Evolutionary conservation across 768 basidiomycete genomes (phyloP).

Genomic region (Panellus pusillus): DNA sequence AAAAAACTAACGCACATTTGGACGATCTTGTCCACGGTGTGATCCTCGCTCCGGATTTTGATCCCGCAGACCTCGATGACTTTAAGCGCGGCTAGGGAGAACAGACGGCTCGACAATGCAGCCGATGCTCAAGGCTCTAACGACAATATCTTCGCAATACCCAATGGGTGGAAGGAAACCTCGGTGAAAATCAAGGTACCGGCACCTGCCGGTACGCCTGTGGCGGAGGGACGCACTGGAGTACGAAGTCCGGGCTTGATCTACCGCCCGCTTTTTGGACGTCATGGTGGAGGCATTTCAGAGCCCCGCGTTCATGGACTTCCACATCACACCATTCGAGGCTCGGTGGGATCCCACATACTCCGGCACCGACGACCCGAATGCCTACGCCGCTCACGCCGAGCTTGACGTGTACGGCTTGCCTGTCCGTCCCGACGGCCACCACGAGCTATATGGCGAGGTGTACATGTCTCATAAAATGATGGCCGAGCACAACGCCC

Average conservation of each 20-base stretch:
- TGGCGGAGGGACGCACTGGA: slow-evolving; percentile 28
- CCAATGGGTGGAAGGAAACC: slow-evolving; percentile 24
- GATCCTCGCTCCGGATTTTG: slow-evolving; percentile 25
- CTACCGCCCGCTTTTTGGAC: slow-evolving; percentile 25
- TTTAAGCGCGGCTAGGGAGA: slow-evolving; percentile 24
- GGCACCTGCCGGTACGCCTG: slow-evolving; percentile 15
- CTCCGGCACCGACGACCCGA: too few species aligned
- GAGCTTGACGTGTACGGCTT: too few species aligned
- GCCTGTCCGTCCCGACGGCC: background rate
- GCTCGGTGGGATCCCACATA: slow-evolving; percentile 21
- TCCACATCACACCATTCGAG: slow-evolving; percentile 22
- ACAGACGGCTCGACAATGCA: slow-evolving; percentile 19
- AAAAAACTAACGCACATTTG: slow-evolving; percentile 25
- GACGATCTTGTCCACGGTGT: slow-evolving; percentile 27
- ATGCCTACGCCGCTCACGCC: too few species aligned
- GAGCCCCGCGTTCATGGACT: slow-evolving; percentile 6
- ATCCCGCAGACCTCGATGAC: slow-evolving; percentile 17
- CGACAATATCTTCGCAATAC: background rate
- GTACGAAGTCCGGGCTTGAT: slow-evolving; percentile 30
- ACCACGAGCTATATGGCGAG: slow-evolving; percentile 12
- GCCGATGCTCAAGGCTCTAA: background rate
- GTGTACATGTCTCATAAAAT: slow-evolving; percentile 23
- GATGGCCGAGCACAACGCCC: slow-evolving; percentile 17
- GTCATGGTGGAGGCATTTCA: slow-evolving; percentile 25
- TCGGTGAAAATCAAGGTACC: slow-evolving; percentile 26